phyloP scores from a whole-genome alignment of 768 basidiomycete species.

The Amanita rimosa region DNA sequence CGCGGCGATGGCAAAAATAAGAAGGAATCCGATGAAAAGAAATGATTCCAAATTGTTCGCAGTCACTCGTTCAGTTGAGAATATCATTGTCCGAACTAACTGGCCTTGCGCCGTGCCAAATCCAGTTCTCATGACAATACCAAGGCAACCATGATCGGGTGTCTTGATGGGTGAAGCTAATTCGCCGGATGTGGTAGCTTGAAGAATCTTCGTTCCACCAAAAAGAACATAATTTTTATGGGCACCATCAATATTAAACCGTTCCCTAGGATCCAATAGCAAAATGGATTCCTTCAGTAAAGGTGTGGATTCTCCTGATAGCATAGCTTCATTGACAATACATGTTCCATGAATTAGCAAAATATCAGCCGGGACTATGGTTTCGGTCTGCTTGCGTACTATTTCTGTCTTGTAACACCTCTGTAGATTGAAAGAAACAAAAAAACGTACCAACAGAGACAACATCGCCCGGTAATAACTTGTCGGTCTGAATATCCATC shows the following conservation, averaged over 20 bases:
- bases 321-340: constrained; percentile 99
- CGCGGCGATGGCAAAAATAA: constrained; percentile 96
- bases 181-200: constrained; percentile 54
- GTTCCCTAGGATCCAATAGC: constrained; percentile 62
- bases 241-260: constrained; percentile 72
- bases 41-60: constrained; percentile 95
- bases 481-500: constrained; percentile 72
- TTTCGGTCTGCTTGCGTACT: constrained; percentile 70
- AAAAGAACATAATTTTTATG: constrained; percentile 89
- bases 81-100: constrained; percentile 97
- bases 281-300: constrained; percentile 93
- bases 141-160: constrained; percentile 88
- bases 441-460: constrained; percentile 55
- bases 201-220: constrained; percentile 94
- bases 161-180: constrained; percentile 42
- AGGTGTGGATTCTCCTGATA: constrained; percentile 96
- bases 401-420: constrained; percentile 4
- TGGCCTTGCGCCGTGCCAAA: constrained; percentile 98
- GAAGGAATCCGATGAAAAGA: constrained; percentile 95
- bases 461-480: constrained; percentile 86
- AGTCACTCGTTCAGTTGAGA: constrained; percentile 92
- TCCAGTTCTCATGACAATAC: constrained; percentile 87
- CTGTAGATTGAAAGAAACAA: background rate
- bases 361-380: constrained; percentile 86
- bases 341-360: constrained; percentile 86